These are phyloP conservation scores for Magnolia changhungtana DNA, from an alignment of 164 flowering plant species.

Conservation along the genomic window DNA sequence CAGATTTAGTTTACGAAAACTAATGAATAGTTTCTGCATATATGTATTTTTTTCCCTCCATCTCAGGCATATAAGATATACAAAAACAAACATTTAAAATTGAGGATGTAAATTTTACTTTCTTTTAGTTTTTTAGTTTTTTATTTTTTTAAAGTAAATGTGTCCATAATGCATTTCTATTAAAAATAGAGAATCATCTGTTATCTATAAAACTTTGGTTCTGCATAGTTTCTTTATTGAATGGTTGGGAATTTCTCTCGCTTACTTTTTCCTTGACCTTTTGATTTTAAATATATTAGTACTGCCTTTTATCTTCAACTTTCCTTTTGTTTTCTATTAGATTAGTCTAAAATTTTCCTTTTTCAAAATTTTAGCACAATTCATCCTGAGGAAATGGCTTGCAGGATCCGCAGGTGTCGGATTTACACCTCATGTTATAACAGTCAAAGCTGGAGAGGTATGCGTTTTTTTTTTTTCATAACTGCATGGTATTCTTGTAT, in stretches of 20 bases:
- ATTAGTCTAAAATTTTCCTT: background rate
- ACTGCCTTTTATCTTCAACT: background rate
- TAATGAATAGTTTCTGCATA: no score
- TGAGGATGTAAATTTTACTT: no score
- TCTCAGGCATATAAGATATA: no score
- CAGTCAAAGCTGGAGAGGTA: slow-evolving; percentile 93
- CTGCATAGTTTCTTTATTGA: no score
- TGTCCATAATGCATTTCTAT: no score
- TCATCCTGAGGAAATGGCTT: slow-evolving; percentile 12
- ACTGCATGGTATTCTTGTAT: background rate
- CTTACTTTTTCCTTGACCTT: background rate
- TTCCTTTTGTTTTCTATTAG: background rate
- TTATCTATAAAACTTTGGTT: no score
- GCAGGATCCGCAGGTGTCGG: slow-evolving; percentile 78
- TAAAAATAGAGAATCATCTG: no score
- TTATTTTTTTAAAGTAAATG: no score
- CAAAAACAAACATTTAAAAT: no score
- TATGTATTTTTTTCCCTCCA: no score
- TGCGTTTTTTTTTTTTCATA: background rate
- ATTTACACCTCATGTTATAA: slow-evolving; percentile 83
- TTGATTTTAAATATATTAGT: background rate
- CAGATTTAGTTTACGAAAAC: no score
- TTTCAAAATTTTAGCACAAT: background rate
- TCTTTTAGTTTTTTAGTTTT: no score
- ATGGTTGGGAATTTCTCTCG: background rate